Evolutionary conservation across 2,329 filamentous ascomycete genomes (phyloP).

Genomic region (Cadophora sp.): DNA sequence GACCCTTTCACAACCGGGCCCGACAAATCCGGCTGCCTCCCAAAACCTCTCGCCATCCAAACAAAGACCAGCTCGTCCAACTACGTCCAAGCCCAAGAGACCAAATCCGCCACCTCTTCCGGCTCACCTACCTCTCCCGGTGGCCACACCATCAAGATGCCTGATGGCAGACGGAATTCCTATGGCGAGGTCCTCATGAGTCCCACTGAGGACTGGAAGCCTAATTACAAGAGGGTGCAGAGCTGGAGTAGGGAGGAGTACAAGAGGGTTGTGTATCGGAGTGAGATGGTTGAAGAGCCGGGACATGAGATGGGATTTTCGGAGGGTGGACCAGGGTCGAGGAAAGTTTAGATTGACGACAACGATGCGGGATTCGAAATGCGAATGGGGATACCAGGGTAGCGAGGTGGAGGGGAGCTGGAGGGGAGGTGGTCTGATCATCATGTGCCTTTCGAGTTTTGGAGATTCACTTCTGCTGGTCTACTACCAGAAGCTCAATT

Average conservation of each 20-base stretch:
- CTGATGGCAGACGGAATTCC: slow-evolving; percentile 38
- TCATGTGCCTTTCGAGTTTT: not conserved
- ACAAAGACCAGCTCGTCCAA: slow-evolving; percentile 12
- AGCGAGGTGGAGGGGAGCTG: too few species aligned
- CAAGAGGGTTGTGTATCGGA: slow-evolving; percentile 35
- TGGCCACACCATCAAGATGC: slow-evolving; percentile 23
- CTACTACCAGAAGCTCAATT: not conserved
- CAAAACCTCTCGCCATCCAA: not conserved
- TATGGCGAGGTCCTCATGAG: slow-evolving; percentile 33
- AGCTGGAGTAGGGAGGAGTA: slow-evolving; percentile 42
- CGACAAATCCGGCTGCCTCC: not conserved
- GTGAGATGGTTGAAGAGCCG: slow-evolving; percentile 26
- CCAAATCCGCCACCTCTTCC: not conserved
- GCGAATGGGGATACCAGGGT: not conserved
- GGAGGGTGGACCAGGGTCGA: slow-evolving; percentile 23
- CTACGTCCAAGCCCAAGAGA: slow-evolving; percentile 1
- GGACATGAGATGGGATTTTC: slow-evolving; percentile 28
- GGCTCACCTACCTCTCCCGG: not conserved
- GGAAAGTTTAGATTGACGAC: not conserved
- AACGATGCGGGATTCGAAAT: not conserved
- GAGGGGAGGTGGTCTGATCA: not conserved
- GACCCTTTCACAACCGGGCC: slow-evolving; percentile 3
- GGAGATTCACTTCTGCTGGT: not conserved
- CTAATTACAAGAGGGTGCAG: slow-evolving; percentile 33
- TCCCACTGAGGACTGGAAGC: slow-evolving; percentile 39